phyloP scores from a whole-genome alignment of 1,139 yeast species.

The Candida tetrigidarum region DNA sequence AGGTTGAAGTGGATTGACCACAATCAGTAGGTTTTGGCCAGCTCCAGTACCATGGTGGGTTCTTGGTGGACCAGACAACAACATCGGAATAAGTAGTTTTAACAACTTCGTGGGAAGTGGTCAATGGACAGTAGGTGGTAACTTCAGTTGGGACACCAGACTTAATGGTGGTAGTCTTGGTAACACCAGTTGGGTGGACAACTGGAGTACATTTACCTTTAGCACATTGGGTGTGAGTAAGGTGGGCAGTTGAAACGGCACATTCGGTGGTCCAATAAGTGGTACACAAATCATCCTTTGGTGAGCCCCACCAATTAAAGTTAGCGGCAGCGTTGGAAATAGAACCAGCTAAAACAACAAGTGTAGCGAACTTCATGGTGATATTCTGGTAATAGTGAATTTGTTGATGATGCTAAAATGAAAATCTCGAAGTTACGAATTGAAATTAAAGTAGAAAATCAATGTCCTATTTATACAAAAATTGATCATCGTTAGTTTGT shows the following conservation, averaged over 20 bases:
- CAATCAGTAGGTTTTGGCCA: slow-evolving; percentile 4
- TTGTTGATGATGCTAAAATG: background rate
- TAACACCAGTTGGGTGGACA: slow-evolving; percentile 34
- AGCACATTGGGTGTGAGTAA: slow-evolving; percentile 28
- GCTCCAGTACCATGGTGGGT: slow-evolving; percentile 2
- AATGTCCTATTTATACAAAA: background rate
- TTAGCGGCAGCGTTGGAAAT: background rate
- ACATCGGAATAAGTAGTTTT: slow-evolving; percentile 1
- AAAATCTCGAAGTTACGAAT: background rate
- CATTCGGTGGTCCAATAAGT: slow-evolving; percentile 9
- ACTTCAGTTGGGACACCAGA: slow-evolving; percentile 20
- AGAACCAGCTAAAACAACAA: background rate
- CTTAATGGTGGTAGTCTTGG: slow-evolving; percentile 7
- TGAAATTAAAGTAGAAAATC: background rate
- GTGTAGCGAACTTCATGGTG: background rate
- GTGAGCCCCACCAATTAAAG: too few relatives aligned
- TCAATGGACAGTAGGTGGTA: slow-evolving; percentile 32
- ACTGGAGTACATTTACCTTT: slow-evolving; percentile 21
- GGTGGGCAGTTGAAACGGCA: slow-evolving; percentile 18
- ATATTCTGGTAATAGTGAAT: background rate
- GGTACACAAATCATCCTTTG: background rate
- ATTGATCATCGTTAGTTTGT: too few relatives aligned
- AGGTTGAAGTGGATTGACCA: slow-evolving; percentile 1
- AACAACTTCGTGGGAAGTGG: slow-evolving; percentile 12
- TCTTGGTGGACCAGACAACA: slow-evolving; percentile 1